These are phyloP conservation scores for Oryza meyeriana DNA, from an alignment of 176 grass and related monocot genomes.

Conservation along the genomic window DNA sequence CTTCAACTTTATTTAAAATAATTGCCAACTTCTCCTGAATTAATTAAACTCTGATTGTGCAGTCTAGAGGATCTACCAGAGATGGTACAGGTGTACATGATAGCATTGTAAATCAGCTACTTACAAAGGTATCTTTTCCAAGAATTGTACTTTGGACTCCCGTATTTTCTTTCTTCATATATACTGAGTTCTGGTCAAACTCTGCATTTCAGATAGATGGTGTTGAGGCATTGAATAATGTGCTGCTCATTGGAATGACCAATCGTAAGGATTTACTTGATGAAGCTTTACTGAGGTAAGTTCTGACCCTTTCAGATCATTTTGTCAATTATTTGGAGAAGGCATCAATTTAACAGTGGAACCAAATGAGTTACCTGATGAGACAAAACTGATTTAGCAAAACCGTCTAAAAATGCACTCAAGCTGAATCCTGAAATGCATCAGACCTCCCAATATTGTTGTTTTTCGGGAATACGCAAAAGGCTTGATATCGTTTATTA, in stretches of 20 bases:
- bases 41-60: conserved; percentile 31
- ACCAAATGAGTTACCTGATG: conserved; percentile 4
- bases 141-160: background rate
- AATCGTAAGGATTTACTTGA: conserved; percentile 98
- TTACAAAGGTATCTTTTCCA: conserved; percentile 69
- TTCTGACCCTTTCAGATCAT: conserved; percentile 18
- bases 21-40: background rate
- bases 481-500: no score
- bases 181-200: conserved; percentile 29
- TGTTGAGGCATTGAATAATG: conserved; percentile 92
- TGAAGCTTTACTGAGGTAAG: conserved; percentile 89
- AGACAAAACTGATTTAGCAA: conserved; percentile 6
- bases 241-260: conserved; percentile 98
- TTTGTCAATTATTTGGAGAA: background rate
- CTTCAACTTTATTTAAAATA: conserved; percentile 22
- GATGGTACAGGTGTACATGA: conserved; percentile 97
- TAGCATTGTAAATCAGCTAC: conserved; percentile 95
- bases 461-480: no score
- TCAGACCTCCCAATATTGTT: background rate
- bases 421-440: background rate
- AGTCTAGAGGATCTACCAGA: conserved; percentile 93
- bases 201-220: conserved; percentile 78
- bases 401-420: conserved; percentile 1
- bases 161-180: conserved; percentile 22
- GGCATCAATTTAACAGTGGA: background rate